A percentile compares a stretch with the other conserved stretches of the same genome.
phyloP scores from a whole-genome alignment of 371 early-diverging fungal species.

The Mortierella sp. region DNA sequence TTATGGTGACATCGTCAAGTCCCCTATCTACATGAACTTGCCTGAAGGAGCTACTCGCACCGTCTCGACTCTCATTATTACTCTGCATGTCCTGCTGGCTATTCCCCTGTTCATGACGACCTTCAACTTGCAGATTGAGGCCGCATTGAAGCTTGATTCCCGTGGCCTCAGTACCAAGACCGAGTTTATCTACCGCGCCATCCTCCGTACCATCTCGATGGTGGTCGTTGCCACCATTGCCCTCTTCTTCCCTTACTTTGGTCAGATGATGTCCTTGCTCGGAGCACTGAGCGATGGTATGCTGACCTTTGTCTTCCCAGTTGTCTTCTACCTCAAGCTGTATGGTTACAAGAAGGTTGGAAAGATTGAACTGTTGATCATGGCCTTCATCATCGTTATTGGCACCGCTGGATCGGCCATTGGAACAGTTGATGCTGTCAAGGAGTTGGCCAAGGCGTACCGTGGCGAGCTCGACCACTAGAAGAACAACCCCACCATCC shows the following conservation, averaged over 20 bases:
- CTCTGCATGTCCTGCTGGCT: constrained; percentile 85
- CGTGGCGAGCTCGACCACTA: constrained; percentile 36
- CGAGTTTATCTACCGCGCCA: constrained; percentile 68
- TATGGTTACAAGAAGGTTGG: constrained; percentile 72
- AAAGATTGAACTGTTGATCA: constrained; percentile 66
- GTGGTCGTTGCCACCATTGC: constrained; percentile 68
- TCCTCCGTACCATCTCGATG: constrained; percentile 65
- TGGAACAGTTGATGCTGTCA: constrained; percentile 79
- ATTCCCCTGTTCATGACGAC: constrained; percentile 85
- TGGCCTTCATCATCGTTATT: constrained; percentile 65
- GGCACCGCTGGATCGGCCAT: constrained; percentile 81
- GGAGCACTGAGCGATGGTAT: constrained; percentile 83
- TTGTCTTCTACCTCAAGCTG: constrained; percentile 81
- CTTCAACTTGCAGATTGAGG: constrained; percentile 79
- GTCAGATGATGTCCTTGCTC: constrained; percentile 82
- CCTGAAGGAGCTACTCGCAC: constrained; percentile 71
- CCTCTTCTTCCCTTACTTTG: constrained; percentile 81
- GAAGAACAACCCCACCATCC: no score
- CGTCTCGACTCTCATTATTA: constrained; percentile 79
- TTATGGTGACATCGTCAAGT: constrained; percentile 75
- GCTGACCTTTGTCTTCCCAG: constrained; percentile 87
- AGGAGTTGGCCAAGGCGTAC: constrained; percentile 47
- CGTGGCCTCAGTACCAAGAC: constrained; percentile 43
- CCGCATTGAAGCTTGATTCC: constrained; percentile 58
- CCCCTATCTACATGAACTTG: constrained; percentile 81